These are phyloP conservation scores for Cardiosporidium cionae DNA, from an alignment of 169 alveolate species.

Conservation along the genomic window DNA sequence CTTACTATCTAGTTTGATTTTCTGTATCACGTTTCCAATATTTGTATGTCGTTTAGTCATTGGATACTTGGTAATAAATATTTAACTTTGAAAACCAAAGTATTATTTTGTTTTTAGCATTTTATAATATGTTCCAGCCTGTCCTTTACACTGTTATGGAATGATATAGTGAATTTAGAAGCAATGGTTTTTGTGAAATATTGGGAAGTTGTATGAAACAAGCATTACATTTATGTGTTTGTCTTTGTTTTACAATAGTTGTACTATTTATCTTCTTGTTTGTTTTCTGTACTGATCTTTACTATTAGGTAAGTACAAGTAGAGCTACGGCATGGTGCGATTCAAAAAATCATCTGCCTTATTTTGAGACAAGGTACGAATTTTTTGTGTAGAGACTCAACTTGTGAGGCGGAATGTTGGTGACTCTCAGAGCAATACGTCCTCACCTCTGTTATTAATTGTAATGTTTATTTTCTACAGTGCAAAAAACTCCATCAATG, in stretches of 20 bases:
- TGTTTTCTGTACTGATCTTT: slow-evolving; percentile 1
- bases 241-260: background rate
- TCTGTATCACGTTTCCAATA: background rate
- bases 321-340: slow-evolving; percentile 88
- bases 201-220: background rate
- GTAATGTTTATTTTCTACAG: slow-evolving; percentile 20
- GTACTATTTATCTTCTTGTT: background rate
- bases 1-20: background rate
- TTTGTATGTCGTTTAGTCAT: slow-evolving; percentile 15
- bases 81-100: background rate
- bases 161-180: background rate
- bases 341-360: slow-evolving; percentile 78
- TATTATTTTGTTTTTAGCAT: background rate
- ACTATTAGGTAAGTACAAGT: slow-evolving; percentile 61
- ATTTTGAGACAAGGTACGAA: slow-evolving; percentile 81
- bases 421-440: slow-evolving; percentile 1
- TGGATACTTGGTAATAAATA: background rate
- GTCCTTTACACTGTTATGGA: background rate
- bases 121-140: background rate
- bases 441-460: slow-evolving; percentile 13
- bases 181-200: background rate
- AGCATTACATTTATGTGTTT: background rate
- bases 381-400: background rate
- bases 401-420: background rate
- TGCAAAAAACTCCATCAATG: slow-evolving; percentile 91